Percentiles rank a stretch among this genome's conserved stretches.
Evolutionary conservation across 192 early-diverging fungal genomes (phyloP).

Genomic region (Funneliformis geosporum): DNA sequence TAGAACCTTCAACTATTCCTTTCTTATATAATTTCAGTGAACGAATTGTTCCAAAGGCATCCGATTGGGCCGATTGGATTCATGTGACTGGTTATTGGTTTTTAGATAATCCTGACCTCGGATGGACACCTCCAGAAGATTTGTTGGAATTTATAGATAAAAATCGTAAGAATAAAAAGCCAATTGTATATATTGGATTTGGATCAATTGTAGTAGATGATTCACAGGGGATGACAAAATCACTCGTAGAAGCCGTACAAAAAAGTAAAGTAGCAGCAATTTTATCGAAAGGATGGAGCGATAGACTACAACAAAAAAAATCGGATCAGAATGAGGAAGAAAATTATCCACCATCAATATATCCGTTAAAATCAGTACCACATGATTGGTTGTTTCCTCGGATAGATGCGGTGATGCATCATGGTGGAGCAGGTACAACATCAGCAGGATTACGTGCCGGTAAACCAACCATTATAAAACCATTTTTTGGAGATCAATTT

Average conservation of each 20-base stretch:
- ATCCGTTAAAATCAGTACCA: conserved; percentile 61
- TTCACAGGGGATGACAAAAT: conserved; percentile 60
- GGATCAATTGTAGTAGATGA: conserved; percentile 76
- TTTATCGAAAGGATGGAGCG: conserved; percentile 74
- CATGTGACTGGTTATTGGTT: too few relatives aligned
- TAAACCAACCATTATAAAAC: conserved; percentile 69
- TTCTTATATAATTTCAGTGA: conserved; percentile 64
- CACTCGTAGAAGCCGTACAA: conserved; percentile 64
- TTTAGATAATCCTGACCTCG: too few relatives aligned
- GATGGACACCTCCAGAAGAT: too few relatives aligned
- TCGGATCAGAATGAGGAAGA: conserved; percentile 40
- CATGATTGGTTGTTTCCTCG: conserved; percentile 80
- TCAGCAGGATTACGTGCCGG: conserved; percentile 75
- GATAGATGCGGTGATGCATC: conserved; percentile 68
- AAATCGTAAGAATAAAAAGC: conserved; percentile 28
- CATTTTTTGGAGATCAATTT: conserved; percentile 69
- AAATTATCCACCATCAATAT: conserved; percentile 53
- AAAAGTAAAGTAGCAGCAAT: conserved; percentile 67
- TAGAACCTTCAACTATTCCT: conserved; percentile 59
- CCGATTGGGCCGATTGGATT: too few relatives aligned
- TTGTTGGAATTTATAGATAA: too few relatives aligned
- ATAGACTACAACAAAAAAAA: conserved; percentile 43
- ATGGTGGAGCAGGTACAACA: conserved; percentile 78
- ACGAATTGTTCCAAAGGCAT: too few relatives aligned
- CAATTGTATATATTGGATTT: conserved; percentile 76